Conservation (phyloP, 192 early-diverging fungal genomes). For the Powellomyces hirtus region DNA sequence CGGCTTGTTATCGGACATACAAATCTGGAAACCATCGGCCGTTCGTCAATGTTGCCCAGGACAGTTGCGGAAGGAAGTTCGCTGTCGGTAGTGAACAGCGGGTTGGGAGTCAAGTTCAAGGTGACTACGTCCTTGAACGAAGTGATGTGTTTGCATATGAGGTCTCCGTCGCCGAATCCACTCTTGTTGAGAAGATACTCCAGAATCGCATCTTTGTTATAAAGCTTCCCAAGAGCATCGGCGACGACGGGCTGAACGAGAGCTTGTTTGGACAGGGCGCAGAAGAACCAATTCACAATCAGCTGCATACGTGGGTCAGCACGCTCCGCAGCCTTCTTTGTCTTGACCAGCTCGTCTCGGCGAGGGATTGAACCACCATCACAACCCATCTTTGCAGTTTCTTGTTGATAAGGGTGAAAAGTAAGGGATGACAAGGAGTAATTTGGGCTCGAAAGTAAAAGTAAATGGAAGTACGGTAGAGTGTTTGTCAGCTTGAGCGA, state of each 20-base stretch:
- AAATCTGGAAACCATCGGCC: slow-evolving; percentile 35
- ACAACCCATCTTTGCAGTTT: slow-evolving; percentile 33
- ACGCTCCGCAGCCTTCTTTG: slow-evolving; percentile 64
- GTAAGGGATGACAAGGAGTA: background rate
- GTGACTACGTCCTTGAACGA: slow-evolving; percentile 70
- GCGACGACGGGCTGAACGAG: slow-evolving; percentile 67
- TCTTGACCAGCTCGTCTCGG: slow-evolving; percentile 81
- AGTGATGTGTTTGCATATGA: slow-evolving; percentile 69
- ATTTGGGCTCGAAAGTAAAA: slow-evolving; percentile 5
- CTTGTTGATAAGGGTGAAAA: background rate
- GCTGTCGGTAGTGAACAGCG: slow-evolving; percentile 40
- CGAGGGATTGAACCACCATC: slow-evolving; percentile 90
- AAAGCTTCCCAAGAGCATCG: slow-evolving; percentile 72
- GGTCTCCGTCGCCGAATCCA: slow-evolving; percentile 68
- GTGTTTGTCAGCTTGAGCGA: no score
- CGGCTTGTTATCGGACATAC: slow-evolving; percentile 78
- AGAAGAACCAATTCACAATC: slow-evolving; percentile 67
- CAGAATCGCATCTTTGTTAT: slow-evolving; percentile 79
- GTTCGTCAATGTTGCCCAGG: slow-evolving; percentile 38
- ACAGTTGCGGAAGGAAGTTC: slow-evolving; percentile 29
- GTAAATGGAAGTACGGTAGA: slow-evolving; percentile 62
- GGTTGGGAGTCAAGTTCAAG: slow-evolving; percentile 67
- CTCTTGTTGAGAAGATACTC: slow-evolving; percentile 70
- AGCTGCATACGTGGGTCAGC: slow-evolving; percentile 65
- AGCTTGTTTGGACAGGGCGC: slow-evolving; percentile 74